Evolutionary conservation across 768 basidiomycete genomes (phyloP).

Genomic region (Baorangia bicolor): DNA sequence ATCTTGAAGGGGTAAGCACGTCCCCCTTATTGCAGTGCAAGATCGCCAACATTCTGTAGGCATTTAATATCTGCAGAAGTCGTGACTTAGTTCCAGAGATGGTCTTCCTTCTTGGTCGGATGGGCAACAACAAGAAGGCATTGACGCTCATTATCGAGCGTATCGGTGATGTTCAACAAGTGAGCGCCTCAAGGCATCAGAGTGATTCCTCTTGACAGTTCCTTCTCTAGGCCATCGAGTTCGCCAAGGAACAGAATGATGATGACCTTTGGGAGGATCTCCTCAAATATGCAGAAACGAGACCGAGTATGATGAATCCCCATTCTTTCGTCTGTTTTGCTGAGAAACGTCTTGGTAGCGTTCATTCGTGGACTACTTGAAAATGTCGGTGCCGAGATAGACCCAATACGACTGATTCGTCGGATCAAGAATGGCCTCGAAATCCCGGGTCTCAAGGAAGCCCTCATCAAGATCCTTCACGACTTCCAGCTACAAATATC

Average conservation of each 20-base stretch:
- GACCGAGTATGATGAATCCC: constrained; percentile 60
- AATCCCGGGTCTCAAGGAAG: constrained; percentile 92
- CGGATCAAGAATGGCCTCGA: constrained; percentile 96
- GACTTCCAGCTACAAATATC: constrained; percentile 96
- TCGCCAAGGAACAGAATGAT: constrained; percentile 95
- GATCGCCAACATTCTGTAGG: constrained; percentile 42
- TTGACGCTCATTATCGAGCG: constrained; percentile 93
- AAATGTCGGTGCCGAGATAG: constrained; percentile 94
- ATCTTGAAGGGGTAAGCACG: constrained; percentile 67
- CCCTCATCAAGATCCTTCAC: constrained; percentile 94
- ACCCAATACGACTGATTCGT: constrained; percentile 90
- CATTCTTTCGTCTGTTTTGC: background rate
- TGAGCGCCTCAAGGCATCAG: constrained; percentile 32
- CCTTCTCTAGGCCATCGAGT: constrained; percentile 80
- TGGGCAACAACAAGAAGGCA: constrained; percentile 98
- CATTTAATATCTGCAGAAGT: constrained; percentile 81
- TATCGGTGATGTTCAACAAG: constrained; percentile 87
- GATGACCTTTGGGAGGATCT: constrained; percentile 98
- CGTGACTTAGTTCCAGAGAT: constrained; percentile 91
- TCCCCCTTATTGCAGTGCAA: background rate
- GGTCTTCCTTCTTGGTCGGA: constrained; percentile 95
- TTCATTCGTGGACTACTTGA: constrained; percentile 95
- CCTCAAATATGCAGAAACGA: constrained; percentile 88
- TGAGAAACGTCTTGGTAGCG: constrained; percentile 39
- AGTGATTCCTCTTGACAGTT: background rate